Evolutionary conservation across 2,329 filamentous ascomycete species (phyloP), one percentile per base, ranked within the genome.

Genomic region (Trichoderma cornu-damae): DNA sequence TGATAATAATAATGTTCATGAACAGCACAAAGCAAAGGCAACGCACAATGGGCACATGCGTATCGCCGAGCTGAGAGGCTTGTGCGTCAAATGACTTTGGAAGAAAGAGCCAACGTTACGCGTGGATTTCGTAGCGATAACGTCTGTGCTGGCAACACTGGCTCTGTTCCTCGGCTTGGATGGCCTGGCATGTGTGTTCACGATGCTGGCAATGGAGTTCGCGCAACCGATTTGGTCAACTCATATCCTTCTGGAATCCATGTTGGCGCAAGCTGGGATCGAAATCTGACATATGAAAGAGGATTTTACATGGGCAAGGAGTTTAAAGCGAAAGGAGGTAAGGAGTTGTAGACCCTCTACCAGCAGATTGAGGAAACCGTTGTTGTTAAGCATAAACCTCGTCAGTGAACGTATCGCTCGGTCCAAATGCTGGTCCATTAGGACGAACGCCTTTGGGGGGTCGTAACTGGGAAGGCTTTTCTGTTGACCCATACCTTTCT

Each of bases 381-480:
- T n/a, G 40, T n/a, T n/a, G 3, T 54, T 64, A 3, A 65, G 3
- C 8, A 0, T 0, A n/a, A 22, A 12, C 20, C n/a, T 11, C 3
- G 1, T 30, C 18, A 69, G 79, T 86, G 44, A 88, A 90, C 65
- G 78, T 90, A 30, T 81, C 84, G 42, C 77, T 92, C 8, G 88
- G 88, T 0, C 88, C 88, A 0, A 79, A 80, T 7, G 86, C 89
- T 43, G 88, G 88, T 0, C 82, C 89, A 0, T 67, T 91, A 1
- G 88, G 88, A 2, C 77, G 87, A 16, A 87, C 87, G 52, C 86
- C 87, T 0, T 76, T 83, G 9, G 88, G 85, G 3, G 88, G 88
- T 0, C 79, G 88, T 28, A 89, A 84, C 61, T 91, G 88, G 88
- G 88, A 91, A 68, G 84, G 83, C 0, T 90, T 90, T 66, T 86